A percentile compares a stretch with the other conserved stretches of the same genome.
These are phyloP conservation scores for Biscogniauxia marginata DNA, from an alignment of 2,329 filamentous ascomycete genomes.

Conservation along the genomic window DNA sequence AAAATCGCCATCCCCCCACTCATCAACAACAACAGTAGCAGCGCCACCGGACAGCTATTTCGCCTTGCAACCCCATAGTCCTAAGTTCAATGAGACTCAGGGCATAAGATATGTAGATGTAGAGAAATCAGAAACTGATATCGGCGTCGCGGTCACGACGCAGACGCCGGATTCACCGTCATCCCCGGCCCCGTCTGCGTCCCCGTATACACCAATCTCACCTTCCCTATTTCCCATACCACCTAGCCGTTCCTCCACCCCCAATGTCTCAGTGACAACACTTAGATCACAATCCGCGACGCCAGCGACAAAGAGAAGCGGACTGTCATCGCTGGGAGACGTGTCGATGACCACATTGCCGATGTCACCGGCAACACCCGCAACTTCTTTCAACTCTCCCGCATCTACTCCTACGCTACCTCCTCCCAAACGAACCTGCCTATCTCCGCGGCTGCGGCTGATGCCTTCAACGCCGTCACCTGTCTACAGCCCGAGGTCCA, in stretches of 20 bases:
- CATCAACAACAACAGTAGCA: neutral
- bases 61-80: neutral
- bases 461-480: neutral
- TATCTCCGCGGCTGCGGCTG: neutral
- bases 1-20: neutral
- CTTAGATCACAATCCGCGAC: neutral
- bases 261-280: neutral
- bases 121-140: neutral
- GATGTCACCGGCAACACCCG: neutral
- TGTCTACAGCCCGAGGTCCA: neutral
- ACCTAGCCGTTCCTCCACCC: neutral
- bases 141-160: neutral
- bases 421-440: neutral
- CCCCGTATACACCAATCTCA: neutral
- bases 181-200: neutral
- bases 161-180: neutral
- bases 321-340: neutral
- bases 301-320: neutral
- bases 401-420: neutral
- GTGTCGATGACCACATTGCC: neutral
- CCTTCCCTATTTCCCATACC: slow-evolving; percentile 17
- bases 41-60: neutral
- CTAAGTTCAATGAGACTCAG: neutral
- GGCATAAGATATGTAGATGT: neutral
- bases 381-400: neutral